These are phyloP conservation scores for Annulohypoxylon nitens DNA, from an alignment of 495 filamentous ascomycete genomes.

Conservation along the genomic window DNA sequence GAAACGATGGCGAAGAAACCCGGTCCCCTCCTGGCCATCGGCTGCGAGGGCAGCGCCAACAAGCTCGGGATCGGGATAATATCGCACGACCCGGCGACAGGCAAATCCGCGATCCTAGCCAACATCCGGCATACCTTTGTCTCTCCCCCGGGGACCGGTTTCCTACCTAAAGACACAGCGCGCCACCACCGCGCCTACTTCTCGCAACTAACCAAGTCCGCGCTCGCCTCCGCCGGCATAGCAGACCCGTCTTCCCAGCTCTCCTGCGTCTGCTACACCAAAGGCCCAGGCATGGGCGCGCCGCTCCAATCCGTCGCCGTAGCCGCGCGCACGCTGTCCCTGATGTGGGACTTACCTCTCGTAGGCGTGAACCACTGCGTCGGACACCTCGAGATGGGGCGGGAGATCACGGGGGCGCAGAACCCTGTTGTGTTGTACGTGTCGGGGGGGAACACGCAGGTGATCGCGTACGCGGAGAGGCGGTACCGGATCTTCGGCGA, in stretches of 20 bases:
- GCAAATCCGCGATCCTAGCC: conserved; percentile 80
- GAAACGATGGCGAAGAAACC: conserved; percentile 22
- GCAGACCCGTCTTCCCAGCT: conserved; percentile 69
- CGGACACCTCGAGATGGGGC: conserved; percentile 98
- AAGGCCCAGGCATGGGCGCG: conserved; percentile 96
- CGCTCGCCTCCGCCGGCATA: conserved; percentile 76
- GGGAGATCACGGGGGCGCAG: conserved; percentile 88
- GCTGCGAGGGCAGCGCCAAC: conserved; percentile 97
- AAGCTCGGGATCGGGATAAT: conserved; percentile 97
- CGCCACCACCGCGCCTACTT: conserved; percentile 90
- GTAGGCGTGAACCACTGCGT: conserved; percentile 98
- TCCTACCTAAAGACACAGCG: conserved; percentile 96
- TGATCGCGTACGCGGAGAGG: conserved; percentile 94
- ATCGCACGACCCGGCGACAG: conserved; percentile 73
- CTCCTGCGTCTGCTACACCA: conserved; percentile 94
- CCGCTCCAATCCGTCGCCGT: conserved; percentile 91
- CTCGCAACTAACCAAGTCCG: conserved; percentile 80
- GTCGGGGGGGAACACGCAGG: conserved; percentile 96
- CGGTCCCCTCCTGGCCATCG: conserved; percentile 77
- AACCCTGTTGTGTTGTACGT: conserved; percentile 98
- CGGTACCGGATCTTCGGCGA: conserved; percentile 98
- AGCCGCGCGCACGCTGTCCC: conserved; percentile 81
- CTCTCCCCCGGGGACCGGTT: conserved; percentile 92
- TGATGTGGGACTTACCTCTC: conserved; percentile 88
- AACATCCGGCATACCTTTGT: conserved; percentile 95